Conservation (phyloP, 2,329 filamentous ascomycete species). For the Colletotrichum sp. region DNA sequence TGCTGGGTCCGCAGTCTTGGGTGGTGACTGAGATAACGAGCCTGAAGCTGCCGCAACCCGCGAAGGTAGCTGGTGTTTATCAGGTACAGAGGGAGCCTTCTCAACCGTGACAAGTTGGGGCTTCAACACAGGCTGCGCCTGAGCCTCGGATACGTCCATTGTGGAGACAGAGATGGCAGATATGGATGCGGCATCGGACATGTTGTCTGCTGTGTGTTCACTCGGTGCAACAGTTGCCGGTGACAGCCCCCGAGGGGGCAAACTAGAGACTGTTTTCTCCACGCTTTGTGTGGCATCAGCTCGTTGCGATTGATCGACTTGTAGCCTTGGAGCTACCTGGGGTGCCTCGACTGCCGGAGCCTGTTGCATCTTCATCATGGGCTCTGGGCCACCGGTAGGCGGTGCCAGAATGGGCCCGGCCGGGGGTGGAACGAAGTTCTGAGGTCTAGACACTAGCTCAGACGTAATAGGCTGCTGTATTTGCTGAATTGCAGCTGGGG, state of each 20-base stretch:
- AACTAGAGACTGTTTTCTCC: neutral
- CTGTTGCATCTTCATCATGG: neutral
- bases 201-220: neutral
- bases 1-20: neutral
- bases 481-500: neutral
- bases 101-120: conserved; percentile 22
- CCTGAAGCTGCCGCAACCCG: neutral
- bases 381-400: neutral
- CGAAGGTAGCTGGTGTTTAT: neutral
- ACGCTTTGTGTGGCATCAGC: neutral
- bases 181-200: conserved; percentile 23
- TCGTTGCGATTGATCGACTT: neutral
- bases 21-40: neutral
- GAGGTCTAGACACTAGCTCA: neutral
- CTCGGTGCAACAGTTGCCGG: neutral
- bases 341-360: neutral
- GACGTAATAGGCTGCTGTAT: too few species aligned
- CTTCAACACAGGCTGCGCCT: conserved; percentile 24
- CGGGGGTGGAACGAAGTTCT: neutral
- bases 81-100: neutral
- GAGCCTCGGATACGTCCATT: conserved; percentile 25
- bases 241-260: neutral
- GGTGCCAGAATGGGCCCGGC: neutral
- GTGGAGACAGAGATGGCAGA: conserved; percentile 25
- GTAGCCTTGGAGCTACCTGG: neutral